A percentile compares a stretch with the other conserved stretches of the same genome.
Evolutionary conservation across 2,329 filamentous ascomycete genomes (phyloP).

Genomic region (Fusarium sacchari): DNA sequence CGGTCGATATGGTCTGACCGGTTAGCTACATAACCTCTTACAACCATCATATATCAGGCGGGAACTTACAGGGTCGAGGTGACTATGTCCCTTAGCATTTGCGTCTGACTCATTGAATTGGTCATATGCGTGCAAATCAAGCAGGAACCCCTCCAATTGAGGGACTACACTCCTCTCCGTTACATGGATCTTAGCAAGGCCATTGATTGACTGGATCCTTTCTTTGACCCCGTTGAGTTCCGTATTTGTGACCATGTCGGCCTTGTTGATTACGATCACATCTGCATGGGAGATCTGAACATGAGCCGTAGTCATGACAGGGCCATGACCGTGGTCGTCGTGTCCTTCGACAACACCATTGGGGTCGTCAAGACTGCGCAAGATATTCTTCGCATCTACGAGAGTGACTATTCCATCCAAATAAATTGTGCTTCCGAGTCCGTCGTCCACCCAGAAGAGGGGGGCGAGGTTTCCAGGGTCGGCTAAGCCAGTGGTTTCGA

Average conservation of each 20-base stretch:
- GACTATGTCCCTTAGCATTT: conserved; percentile 82
- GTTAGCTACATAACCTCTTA: conserved; percentile 25
- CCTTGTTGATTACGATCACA: conserved; percentile 93
- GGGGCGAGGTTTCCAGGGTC: conserved; percentile 96
- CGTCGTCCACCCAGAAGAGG: conserved; percentile 97
- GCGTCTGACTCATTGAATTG: conserved; percentile 79
- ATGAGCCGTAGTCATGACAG: conserved; percentile 89
- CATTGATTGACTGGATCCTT: conserved; percentile 87
- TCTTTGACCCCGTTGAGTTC: conserved; percentile 76
- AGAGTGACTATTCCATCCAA: conserved; percentile 96
- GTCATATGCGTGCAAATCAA: conserved; percentile 95
- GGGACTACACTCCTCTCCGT: conserved; percentile 85
- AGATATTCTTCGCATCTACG: conserved; percentile 93
- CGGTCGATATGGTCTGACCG: conserved; percentile 81
- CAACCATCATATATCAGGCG: neutral
- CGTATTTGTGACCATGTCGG: conserved; percentile 78
- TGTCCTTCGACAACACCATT: conserved; percentile 63
- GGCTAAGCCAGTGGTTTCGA: conserved; percentile 94
- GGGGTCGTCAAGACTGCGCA: conserved; percentile 82
- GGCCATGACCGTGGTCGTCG: conserved; percentile 65
- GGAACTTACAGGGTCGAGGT: conserved; percentile 80
- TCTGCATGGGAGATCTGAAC: conserved; percentile 97
- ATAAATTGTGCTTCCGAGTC: conserved; percentile 93
- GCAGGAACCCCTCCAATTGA: conserved; percentile 82
- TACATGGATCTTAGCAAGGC: conserved; percentile 82